Conservation (phyloP, 176 grass and related monocot species). For the Aegilops tauschii region DNA sequence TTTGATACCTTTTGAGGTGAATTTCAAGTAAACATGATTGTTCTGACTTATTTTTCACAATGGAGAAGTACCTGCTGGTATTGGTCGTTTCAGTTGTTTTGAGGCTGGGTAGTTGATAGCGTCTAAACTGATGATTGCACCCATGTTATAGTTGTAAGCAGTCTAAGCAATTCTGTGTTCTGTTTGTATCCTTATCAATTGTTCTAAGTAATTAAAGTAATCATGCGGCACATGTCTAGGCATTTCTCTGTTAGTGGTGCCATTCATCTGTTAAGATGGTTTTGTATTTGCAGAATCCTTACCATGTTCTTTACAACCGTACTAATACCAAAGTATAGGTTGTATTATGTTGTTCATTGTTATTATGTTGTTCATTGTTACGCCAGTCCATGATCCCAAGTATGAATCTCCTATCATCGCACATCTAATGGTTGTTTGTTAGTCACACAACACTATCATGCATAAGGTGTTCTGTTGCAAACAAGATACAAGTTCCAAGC, state of each 20-base stretch:
- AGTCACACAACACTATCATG: neutral
- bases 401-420: neutral
- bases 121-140: neutral
- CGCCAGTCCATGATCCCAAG: neutral
- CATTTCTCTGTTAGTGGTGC: neutral
- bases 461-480: neutral
- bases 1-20: constrained; percentile 4
- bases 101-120: neutral
- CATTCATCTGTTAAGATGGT: constrained; percentile 17
- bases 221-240: neutral
- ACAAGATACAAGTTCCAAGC: neutral
- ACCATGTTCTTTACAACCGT: neutral
- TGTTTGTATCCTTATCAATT: neutral
- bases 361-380: neutral
- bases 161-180: neutral
- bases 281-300: neutral
- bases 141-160: neutral
- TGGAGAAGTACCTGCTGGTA: neutral
- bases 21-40: neutral
- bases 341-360: neutral
- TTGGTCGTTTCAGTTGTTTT: neutral
- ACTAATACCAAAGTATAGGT: neutral
- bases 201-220: neutral
- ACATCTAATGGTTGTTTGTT: neutral
- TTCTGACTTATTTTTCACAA: neutral